A percentile compares a stretch with the other conserved stretches of the same genome.
Evolutionary conservation across 306 rosid genomes (phyloP).

Genomic region (Betula pendula): DNA sequence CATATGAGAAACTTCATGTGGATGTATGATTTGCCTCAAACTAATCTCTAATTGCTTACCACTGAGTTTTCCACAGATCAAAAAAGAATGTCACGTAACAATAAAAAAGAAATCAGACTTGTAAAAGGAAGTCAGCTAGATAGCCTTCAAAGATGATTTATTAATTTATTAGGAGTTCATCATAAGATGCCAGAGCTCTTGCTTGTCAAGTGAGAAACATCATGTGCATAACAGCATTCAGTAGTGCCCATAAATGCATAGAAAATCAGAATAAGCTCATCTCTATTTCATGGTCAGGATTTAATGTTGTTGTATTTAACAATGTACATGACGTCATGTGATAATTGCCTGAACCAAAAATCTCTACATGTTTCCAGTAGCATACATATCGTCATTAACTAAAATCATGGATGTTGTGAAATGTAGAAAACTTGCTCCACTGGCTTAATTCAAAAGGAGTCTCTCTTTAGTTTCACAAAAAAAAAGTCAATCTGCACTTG

Average conservation of each 20-base stretch:
- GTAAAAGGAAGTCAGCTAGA: neutral
- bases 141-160: neutral
- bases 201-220: neutral
- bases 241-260: neutral
- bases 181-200: neutral
- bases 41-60: neutral
- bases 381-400: neutral
- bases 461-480: neutral
- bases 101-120: too few species aligned
- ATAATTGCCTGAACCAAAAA: neutral
- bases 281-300: too few species aligned
- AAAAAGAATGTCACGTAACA: neutral
- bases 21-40: neutral
- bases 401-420: neutral
- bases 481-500: neutral
- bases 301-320: too few species aligned
- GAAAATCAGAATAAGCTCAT: too few species aligned
- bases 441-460: neutral
- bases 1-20: too few species aligned
- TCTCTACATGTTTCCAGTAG: neutral
- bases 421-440: neutral
- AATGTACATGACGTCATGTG: too few species aligned
- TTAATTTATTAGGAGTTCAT: neutral
- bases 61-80: neutral
- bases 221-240: neutral